These are phyloP conservation scores for Erodium texanum DNA, from an alignment of 441 rosid species.

Conservation along the genomic window DNA sequence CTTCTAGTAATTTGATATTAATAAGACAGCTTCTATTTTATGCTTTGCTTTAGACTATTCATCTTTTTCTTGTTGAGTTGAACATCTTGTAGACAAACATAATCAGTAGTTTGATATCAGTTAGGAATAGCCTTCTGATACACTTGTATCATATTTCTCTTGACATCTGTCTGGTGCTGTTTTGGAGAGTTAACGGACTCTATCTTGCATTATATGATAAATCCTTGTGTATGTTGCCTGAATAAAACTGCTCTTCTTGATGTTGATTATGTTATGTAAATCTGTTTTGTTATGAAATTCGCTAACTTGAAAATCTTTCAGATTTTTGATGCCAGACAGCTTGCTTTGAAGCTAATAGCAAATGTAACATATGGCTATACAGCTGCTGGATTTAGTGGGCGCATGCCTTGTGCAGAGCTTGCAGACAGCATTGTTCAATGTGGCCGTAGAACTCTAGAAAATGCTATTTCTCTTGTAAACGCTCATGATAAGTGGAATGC, in stretches of 20 bases:
- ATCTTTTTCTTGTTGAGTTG: neutral
- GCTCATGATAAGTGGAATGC: slow-evolving; percentile 72
- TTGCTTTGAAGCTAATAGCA: slow-evolving; percentile 95
- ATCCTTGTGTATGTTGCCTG: neutral
- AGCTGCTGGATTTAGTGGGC: slow-evolving; percentile 99
- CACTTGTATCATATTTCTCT: neutral
- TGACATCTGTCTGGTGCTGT: slow-evolving; percentile 6
- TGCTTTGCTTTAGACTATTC: neutral
- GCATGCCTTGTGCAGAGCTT: slow-evolving; percentile 99
- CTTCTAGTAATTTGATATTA: neutral
- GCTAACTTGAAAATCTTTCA: slow-evolving; percentile 32
- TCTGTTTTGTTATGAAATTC: slow-evolving; percentile 6
- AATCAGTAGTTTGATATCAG: neutral
- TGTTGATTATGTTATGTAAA: neutral
- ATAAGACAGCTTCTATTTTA: neutral
- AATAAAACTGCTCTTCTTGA: neutral
- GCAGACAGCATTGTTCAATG: slow-evolving; percentile 98
- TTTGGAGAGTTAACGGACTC: neutral
- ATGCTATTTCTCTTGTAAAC: slow-evolving; percentile 72
- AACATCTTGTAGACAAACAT: slow-evolving; percentile 4
- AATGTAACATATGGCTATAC: slow-evolving; percentile 98
- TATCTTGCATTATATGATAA: neutral
- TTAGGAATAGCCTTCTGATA: neutral
- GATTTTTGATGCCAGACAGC: slow-evolving; percentile 97
- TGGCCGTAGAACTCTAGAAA: slow-evolving; percentile 90